Evolutionary conservation across 169 alveolate species (phyloP).

Genomic region (Plasmodium billcollinsi): DNA sequence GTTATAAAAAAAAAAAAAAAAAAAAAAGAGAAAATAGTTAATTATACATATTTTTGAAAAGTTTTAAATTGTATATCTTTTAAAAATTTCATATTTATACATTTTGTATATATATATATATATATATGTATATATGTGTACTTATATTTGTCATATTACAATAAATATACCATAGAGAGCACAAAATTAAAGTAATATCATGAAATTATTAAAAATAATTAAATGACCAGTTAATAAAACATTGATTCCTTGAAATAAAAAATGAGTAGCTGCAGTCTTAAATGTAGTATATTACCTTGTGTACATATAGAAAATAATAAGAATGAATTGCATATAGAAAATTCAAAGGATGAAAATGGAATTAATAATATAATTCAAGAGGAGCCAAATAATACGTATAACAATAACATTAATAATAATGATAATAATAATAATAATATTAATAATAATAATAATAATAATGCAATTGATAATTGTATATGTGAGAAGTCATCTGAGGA

Average conservation of each 20-base stretch:
- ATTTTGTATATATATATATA: constrained; percentile 5
- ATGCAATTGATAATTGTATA: constrained; percentile 9
- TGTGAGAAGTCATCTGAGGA: constrained; percentile 11
- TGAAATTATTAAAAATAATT: constrained; percentile 37
- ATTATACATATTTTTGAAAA: constrained; percentile 38
- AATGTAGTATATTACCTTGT: constrained; percentile 69
- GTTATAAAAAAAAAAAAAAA: constrained; percentile 14
- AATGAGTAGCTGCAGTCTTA: constrained; percentile 71
- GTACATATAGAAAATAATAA: constrained; percentile 49
- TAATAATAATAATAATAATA: constrained; percentile 12
- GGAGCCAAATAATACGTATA: neutral
- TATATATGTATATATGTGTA: constrained; percentile 1
- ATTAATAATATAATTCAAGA: constrained; percentile 1
- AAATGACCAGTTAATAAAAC: constrained; percentile 12
- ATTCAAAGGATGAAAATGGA: constrained; percentile 32
- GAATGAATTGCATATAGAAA: constrained; percentile 31
- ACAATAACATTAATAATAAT: constrained; percentile 12
- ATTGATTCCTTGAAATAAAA: constrained; percentile 33
- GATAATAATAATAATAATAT: constrained; percentile 17
- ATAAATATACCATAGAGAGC: neutral
- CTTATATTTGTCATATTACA: constrained; percentile 15
- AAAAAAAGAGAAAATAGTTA: constrained; percentile 16
- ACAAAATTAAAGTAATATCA: constrained; percentile 9
- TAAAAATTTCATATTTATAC: constrained; percentile 2
- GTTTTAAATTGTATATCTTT: constrained; percentile 13